Percentiles rank a stretch among this genome's conserved stretches.
Evolutionary conservation across 495 filamentous ascomycete species (phyloP).

Genomic region (Annulohypoxylon nitens): DNA sequence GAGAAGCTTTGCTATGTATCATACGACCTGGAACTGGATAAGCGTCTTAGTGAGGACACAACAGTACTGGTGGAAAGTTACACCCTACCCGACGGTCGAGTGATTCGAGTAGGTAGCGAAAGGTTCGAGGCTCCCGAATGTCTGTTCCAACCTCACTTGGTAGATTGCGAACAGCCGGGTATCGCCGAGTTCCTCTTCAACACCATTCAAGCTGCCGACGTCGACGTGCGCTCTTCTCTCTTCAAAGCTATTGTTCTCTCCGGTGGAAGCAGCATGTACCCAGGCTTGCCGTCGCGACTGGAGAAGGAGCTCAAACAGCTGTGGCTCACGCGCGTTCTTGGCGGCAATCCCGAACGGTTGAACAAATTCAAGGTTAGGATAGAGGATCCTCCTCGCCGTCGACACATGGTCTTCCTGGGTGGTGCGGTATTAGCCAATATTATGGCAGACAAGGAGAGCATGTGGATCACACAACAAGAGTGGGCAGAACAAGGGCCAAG

Average conservation of each 20-base stretch:
- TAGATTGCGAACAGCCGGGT: slow-evolving; percentile 96
- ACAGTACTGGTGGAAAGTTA: slow-evolving; percentile 98
- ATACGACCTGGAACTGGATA: slow-evolving; percentile 96
- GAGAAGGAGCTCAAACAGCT: slow-evolving; percentile 99
- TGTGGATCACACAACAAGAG: slow-evolving; percentile 98
- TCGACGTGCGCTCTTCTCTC: slow-evolving; percentile 90
- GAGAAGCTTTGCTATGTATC: slow-evolving; percentile 99
- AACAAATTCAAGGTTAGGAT: slow-evolving; percentile 99
- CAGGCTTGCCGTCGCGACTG: slow-evolving; percentile 89
- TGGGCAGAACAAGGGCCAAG: slow-evolving; percentile 95
- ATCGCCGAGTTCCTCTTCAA: slow-evolving; percentile 98
- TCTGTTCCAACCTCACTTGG: slow-evolving; percentile 97
- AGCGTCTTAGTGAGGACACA: slow-evolving; percentile 95
- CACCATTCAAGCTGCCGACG: slow-evolving; percentile 94
- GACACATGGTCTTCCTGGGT: slow-evolving; percentile 99
- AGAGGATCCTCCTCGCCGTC: slow-evolving; percentile 93
- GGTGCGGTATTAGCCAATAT: slow-evolving; percentile 97
- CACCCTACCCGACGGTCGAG: slow-evolving; percentile 94
- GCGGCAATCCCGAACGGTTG: slow-evolving; percentile 90
- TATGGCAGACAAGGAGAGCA: slow-evolving; percentile 97
- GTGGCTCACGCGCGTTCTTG: slow-evolving; percentile 92
- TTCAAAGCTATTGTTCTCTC: slow-evolving; percentile 98
- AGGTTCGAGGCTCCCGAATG: slow-evolving; percentile 98
- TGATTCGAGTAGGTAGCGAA: slow-evolving; percentile 95
- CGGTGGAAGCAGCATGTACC: slow-evolving; percentile 98